Evolutionary conservation across 1,139 yeast genomes (phyloP).

Genomic region (Yamadazyma triangularis): DNA sequence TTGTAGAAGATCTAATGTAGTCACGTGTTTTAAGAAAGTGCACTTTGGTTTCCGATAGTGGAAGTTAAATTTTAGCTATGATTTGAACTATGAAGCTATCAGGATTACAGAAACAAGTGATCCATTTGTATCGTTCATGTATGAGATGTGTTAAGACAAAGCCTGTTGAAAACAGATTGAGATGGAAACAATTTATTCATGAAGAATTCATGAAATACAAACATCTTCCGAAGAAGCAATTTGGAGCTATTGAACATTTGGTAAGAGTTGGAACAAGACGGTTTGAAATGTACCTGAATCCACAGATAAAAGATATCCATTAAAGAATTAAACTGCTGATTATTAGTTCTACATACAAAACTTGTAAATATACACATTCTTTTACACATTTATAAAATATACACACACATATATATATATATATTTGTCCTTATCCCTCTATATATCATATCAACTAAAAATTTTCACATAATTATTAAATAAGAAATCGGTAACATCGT

Average conservation of each 20-base stretch:
- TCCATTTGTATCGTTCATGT: conserved; percentile 57
- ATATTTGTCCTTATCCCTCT: too few relatives aligned
- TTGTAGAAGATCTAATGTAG: too few relatives aligned
- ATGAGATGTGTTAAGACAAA: conserved; percentile 51
- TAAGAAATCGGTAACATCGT: conserved; percentile 73
- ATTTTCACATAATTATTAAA: conserved; percentile 50
- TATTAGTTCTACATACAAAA: too few relatives aligned
- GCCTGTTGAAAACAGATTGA: conserved; percentile 41
- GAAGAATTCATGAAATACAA: conserved; percentile 62
- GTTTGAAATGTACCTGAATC: conserved; percentile 67
- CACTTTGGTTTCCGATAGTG: too few relatives aligned
- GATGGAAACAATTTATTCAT: conserved; percentile 47
- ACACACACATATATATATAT: too few relatives aligned
- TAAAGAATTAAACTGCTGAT: too few relatives aligned
- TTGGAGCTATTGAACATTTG: conserved; percentile 81
- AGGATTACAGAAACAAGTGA: conserved; percentile 62
- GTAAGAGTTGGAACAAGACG: conserved; percentile 71
- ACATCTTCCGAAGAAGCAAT: conserved; percentile 68
- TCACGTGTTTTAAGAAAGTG: too few relatives aligned
- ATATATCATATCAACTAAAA: conserved; percentile 18
- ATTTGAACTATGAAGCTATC: conserved; percentile 51
- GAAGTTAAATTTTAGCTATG: too few relatives aligned
- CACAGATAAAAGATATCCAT: conserved; percentile 62
- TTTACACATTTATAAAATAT: too few relatives aligned
- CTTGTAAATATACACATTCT: not conserved